A percentile compares a stretch with the other conserved stretches of the same genome.
These are phyloP conservation scores for Monosporascus cannonballus DNA, from an alignment of 2,329 filamentous ascomycete genomes.

Conservation along the genomic window DNA sequence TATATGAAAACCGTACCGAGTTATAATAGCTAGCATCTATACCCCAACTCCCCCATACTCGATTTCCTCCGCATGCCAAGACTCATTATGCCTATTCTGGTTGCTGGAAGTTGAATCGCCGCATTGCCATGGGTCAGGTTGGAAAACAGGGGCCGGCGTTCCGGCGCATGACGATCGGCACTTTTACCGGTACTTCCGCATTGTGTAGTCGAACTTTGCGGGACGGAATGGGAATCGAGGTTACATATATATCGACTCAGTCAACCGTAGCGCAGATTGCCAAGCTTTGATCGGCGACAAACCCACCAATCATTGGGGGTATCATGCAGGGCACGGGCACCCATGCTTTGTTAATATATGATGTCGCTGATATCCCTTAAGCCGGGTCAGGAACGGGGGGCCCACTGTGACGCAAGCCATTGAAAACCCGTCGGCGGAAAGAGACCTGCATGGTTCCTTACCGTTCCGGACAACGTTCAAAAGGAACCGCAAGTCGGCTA, in stretches of 20 bases:
- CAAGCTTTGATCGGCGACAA: not conserved
- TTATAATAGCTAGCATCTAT: not conserved
- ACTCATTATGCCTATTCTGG: conserved; percentile 14
- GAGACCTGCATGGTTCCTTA: too few species aligned
- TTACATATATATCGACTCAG: not conserved
- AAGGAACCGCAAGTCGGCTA: too few species aligned
- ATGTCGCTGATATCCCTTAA: not conserved
- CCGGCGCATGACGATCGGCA: conserved; percentile 7
- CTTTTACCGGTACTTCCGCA: not conserved
- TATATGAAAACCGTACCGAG: not conserved
- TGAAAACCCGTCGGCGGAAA: too few species aligned
- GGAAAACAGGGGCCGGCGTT: conserved; percentile 12
- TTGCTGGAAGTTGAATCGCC: conserved; percentile 13
- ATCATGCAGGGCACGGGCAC: not conserved
- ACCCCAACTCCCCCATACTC: conserved; percentile 10
- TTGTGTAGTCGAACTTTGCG: not conserved
- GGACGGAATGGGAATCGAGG: not conserved
- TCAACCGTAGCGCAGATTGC: not conserved
- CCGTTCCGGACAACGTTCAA: too few species aligned
- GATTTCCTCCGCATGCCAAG: conserved; percentile 11
- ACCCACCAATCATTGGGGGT: not conserved
- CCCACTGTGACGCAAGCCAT: too few species aligned
- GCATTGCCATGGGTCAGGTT: conserved; percentile 5
- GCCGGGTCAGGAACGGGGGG: not conserved
- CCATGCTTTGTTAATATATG: not conserved